phyloP scores from a whole-genome alignment of 371 early-diverging fungal species.

The Dentiscutata heterogama region DNA sequence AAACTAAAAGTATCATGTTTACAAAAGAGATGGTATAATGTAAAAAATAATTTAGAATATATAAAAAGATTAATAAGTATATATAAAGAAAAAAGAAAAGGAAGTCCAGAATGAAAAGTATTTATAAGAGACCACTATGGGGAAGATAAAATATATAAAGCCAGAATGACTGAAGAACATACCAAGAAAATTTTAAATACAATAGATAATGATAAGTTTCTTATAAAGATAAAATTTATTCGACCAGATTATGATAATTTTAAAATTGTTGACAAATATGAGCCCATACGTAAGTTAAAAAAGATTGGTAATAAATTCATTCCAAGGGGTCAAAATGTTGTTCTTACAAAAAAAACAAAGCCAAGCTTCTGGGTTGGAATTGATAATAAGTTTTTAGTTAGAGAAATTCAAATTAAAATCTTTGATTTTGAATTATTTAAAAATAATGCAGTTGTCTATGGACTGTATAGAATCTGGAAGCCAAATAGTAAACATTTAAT shows the following conservation, averaged over 20 bases:
- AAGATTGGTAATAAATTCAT: conserved; percentile 27
- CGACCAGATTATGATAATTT: neutral
- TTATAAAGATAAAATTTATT: conserved; percentile 35
- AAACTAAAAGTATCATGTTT: conserved; percentile 6
- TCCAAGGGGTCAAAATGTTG: conserved; percentile 8
- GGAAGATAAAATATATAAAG: neutral
- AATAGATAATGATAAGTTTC: conserved; percentile 22
- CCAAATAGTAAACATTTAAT: conserved; percentile 34
- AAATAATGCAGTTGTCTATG: conserved; percentile 35
- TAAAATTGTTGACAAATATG: neutral
- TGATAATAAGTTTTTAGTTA: conserved; percentile 22
- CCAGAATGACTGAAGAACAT: conserved; percentile 4
- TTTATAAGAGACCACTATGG: neutral
- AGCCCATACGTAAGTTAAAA: conserved; percentile 16
- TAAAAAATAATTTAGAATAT: neutral
- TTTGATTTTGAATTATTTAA: neutral
- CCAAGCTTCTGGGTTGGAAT: conserved; percentile 13
- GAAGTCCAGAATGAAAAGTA: conserved; percentile 22
- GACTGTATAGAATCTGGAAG: conserved; percentile 22
- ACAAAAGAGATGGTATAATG: neutral
- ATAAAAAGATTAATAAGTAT: neutral
- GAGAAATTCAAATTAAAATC: neutral
- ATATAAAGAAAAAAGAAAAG: conserved; percentile 24
- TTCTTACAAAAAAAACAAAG: conserved; percentile 16
- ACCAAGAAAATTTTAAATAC: neutral